Evolutionary conservation across 2,329 filamentous ascomycete genomes (phyloP).

Genomic region (Teratosphaeria pseudoeucalypti): DNA sequence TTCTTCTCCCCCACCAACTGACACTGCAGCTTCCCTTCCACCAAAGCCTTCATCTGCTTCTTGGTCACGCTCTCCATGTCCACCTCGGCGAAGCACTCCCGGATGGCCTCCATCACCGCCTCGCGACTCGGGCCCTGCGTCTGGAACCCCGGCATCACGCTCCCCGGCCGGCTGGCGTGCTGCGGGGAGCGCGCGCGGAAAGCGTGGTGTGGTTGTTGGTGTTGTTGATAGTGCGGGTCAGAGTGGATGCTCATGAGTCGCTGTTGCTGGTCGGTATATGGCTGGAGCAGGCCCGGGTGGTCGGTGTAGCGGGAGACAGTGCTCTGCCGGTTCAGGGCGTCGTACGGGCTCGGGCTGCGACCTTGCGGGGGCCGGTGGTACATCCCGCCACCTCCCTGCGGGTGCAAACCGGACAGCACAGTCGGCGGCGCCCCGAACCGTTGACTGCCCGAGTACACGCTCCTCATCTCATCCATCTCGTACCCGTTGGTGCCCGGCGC

Average conservation of each 20-base stretch:
- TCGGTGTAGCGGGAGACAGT: constrained; percentile 50
- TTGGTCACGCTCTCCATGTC: constrained; percentile 97
- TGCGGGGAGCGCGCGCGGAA: background rate
- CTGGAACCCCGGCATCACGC: constrained; percentile 46
- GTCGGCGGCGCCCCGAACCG: constrained; percentile 55
- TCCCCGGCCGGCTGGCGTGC: constrained; percentile 18
- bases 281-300: constrained; percentile 38
- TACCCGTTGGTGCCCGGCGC: constrained; percentile 39
- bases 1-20: constrained; percentile 78
- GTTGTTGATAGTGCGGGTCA: constrained; percentile 31
- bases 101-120: constrained; percentile 75
- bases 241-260: constrained; percentile 53
- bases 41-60: constrained; percentile 78
- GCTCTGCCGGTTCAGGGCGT: constrained; percentile 61
- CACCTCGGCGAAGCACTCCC: constrained; percentile 71
- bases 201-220: background rate
- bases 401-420: constrained; percentile 71
- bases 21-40: constrained; percentile 86
- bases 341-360: constrained; percentile 67
- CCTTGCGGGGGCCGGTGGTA: constrained; percentile 50
- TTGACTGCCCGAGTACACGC: constrained; percentile 86
- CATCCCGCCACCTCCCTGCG: constrained; percentile 24
- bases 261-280: constrained; percentile 25
- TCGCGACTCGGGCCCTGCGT: constrained; percentile 63
- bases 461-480: constrained; percentile 98